Percentiles rank a stretch among this genome's conserved stretches.
These are phyloP conservation scores for Picea sitchensis DNA, from an alignment of 75 land plant species.

Conservation along the genomic window DNA sequence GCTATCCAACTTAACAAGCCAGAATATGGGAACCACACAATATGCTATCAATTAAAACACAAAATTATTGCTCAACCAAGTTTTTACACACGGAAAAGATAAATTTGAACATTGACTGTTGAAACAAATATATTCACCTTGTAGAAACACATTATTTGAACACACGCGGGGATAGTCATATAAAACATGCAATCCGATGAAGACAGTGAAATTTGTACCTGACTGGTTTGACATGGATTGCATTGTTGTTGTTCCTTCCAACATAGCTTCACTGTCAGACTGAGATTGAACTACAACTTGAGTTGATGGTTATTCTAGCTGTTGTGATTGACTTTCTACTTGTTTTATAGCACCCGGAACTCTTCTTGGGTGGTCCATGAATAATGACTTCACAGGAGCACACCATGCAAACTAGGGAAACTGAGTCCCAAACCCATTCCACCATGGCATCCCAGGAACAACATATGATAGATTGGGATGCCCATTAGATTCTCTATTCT, in stretches of 20 bases:
- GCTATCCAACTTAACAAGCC: no score
- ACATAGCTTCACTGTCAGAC: neutral
- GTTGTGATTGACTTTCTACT: neutral
- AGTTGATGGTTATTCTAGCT: neutral
- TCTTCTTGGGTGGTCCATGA: neutral
- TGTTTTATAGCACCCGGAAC: conserved; percentile 4
- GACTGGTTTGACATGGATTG: conserved; percentile 5
- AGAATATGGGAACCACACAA: no score
- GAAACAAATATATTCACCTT: no score
- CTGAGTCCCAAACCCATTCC: conserved; percentile 10
- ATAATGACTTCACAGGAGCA: conserved; percentile 1
- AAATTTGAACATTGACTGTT: no score
- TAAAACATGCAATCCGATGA: no score
- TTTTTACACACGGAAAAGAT: no score
- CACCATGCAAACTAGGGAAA: neutral
- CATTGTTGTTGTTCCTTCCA: neutral
- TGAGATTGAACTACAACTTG: neutral
- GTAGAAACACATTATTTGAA: no score
- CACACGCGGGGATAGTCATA: no score
- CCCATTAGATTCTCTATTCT: conserved; percentile 3
- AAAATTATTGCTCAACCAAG: no score
- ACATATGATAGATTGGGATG: neutral
- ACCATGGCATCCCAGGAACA: conserved; percentile 3
- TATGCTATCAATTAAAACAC: no score
- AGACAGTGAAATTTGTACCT: neutral